Evolutionary conservation across 805 yeast species (phyloP), one percentile per base, ranked within the genome.

Genomic region (Suhomyces tanzawaensis): DNA sequence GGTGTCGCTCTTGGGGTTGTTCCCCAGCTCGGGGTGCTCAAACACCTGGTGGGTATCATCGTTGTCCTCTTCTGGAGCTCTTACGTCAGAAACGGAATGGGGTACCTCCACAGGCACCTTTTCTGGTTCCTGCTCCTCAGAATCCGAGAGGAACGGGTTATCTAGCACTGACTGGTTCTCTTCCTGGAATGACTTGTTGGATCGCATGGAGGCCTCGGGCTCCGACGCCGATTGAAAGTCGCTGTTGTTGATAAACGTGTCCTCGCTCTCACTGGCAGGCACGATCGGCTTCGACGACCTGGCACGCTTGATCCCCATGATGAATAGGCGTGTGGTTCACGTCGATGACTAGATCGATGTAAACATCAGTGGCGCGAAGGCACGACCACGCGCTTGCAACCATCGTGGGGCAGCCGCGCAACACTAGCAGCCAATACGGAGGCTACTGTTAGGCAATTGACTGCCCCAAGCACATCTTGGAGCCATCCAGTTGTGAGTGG

Each of bases 241-340:
- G 42, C 72, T 66, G 40, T 69, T 69, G 41, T 69, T 69, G 29
- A 69, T 52, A 38, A 69, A 69, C 1, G 70, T 56, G 4, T 48
- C 59, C 9, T 56, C 60, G 19, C 49, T 58, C 13, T 46, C 47
- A 21, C 51, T 44, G 32, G 44, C 21, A 12, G 17, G 9, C 26
- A 28, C 40, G n/a, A 44, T 37, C 17, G 49, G 30, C 24, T 41
- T 46, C 17, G 44, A 39, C 11, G 36, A 16, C 9, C 40, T 31
- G 39, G 37, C 44, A 29, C 47, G 36, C 28, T 40, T 48, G 29
- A 31, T 27, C 9, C 29, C 41, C 48, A 38, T 39, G 26, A 11
- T 38, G 16, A 9, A 21, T 21, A 21, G 23, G 23, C 23, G 23
- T n/a, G n/a, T n/a, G n/a, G n/a, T n/a, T n/a, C n/a, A n/a, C n/a